These are phyloP conservation scores for Ophiostoma pallidulum DNA, from an alignment of 2,329 filamentous ascomycete genomes.

Conservation along the genomic window DNA sequence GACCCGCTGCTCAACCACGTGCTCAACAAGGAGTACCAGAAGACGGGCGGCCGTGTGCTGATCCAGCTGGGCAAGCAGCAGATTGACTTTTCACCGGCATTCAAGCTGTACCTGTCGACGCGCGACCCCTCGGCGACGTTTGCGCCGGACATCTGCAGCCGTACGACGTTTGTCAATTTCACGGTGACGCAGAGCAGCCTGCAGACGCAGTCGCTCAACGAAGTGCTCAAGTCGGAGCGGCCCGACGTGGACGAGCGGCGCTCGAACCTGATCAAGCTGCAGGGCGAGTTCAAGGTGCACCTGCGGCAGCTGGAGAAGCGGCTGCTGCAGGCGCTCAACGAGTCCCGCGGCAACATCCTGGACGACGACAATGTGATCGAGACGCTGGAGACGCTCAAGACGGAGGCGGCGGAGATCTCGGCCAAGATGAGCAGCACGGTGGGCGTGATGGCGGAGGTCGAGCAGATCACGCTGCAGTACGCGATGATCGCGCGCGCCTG, in stretches of 20 bases:
- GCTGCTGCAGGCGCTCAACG: slow-evolving; percentile 87
- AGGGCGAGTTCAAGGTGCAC: slow-evolving; percentile 99
- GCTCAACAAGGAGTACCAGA: slow-evolving; percentile 98
- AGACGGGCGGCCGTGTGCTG: slow-evolving; percentile 91
- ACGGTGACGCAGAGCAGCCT: slow-evolving; percentile 98
- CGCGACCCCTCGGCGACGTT: slow-evolving; percentile 91
- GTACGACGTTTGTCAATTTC: slow-evolving; percentile 98
- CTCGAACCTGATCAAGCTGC: slow-evolving; percentile 95
- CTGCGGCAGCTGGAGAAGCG: slow-evolving; percentile 91
- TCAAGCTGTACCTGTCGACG: slow-evolving; percentile 91
- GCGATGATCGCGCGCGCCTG: slow-evolving; percentile 87
- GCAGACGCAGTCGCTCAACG: slow-evolving; percentile 94
- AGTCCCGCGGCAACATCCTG: slow-evolving; percentile 93
- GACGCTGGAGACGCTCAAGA: slow-evolving; percentile 95
- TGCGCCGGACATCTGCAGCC: slow-evolving; percentile 91
- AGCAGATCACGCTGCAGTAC: slow-evolving; percentile 91
- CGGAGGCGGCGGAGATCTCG: slow-evolving; percentile 91
- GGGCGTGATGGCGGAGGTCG: slow-evolving; percentile 96
- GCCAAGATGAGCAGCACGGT: slow-evolving; percentile 94
- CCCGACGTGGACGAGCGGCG: slow-evolving; percentile 94
- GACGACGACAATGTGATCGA: slow-evolving; percentile 98
- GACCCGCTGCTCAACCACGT: slow-evolving; percentile 98
- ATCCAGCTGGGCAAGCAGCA: slow-evolving; percentile 98
- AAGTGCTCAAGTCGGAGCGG: slow-evolving; percentile 93
- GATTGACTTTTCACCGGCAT: slow-evolving; percentile 96